Evolutionary conservation across 192 early-diverging fungal species (phyloP), one percentile per base, ranked within the genome.

Genomic region (Coemansia sp.): DNA sequence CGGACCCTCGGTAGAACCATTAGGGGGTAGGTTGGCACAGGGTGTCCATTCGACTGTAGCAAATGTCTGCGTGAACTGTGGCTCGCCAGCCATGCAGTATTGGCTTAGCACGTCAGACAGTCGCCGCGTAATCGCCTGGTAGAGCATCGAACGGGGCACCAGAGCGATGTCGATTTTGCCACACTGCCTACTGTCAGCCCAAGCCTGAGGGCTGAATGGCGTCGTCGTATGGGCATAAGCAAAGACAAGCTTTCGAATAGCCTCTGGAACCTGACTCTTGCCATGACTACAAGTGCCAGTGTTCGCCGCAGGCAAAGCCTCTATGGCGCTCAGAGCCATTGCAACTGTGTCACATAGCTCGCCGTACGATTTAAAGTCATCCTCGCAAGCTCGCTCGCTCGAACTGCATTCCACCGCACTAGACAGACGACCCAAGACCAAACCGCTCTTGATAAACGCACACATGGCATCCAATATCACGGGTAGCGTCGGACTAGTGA

Each of bases 401-500:
- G 40, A 44, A 33, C 5, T 10, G 28, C 55, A 32, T 3, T 58
- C 55, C 55, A 35, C 16, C 11, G 55, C 14, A 6, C 49, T 26
- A 1, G 33, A 26, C 26, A 30, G 43, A 38, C 33, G 58, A 33
- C 33, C 44, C 4, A 40, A 0, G 14, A 9, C n/a, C 38, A 69
- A 11, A 4, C 52, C 65, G 60, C 26, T 17, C 26, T 39, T 43
- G 26, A 73, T 37, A 76, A 74, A 74, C 38, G 19, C 23, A 16
- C 59, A 21, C 4, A 65, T 68, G 6, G 62, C 30, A 13, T 62
- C 60, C 0, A 64, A 59, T 11, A 74, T 43, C 17, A 68, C 71
- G 0, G 75, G 72, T 35, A 77, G 33, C 0, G 59, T 73, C 11
- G 75, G 74, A 26, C 78, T 81, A 46, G 42, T 35, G 30, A 38